These are phyloP conservation scores for Lyophyllum shimeji DNA, from an alignment of 768 basidiomycete species.

Conservation along the genomic window DNA sequence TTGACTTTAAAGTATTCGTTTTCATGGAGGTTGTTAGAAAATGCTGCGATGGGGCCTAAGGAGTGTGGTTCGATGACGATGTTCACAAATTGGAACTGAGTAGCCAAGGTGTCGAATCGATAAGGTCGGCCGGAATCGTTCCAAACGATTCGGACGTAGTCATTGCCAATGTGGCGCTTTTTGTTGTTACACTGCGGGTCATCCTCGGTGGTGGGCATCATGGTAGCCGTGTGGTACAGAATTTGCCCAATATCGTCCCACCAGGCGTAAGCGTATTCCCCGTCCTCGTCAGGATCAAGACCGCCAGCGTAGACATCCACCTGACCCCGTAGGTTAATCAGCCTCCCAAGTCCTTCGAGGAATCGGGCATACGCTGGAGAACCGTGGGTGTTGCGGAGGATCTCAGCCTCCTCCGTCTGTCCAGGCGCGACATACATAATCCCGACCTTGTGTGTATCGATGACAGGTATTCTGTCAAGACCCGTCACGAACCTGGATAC, in stretches of 20 bases:
- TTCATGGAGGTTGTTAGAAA: slow-evolving; percentile 81
- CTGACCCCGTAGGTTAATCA: slow-evolving; percentile 88
- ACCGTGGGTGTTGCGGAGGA: slow-evolving; percentile 87
- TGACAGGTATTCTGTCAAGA: slow-evolving; percentile 86
- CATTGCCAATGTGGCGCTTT: slow-evolving; percentile 96
- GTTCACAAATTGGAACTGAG: slow-evolving; percentile 96
- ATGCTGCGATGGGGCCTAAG: slow-evolving; percentile 78
- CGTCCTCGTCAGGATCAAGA: slow-evolving; percentile 87
- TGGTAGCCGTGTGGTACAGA: slow-evolving; percentile 92
- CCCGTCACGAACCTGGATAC: slow-evolving; percentile 60
- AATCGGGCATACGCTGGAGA: slow-evolving; percentile 95
- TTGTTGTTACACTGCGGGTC: slow-evolving; percentile 80
- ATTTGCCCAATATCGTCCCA: slow-evolving; percentile 98
- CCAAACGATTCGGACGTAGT: slow-evolving; percentile 95
- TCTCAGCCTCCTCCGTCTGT: slow-evolving; percentile 81
- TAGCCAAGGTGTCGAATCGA: slow-evolving; percentile 86
- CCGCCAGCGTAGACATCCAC: slow-evolving; percentile 92
- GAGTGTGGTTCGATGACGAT: slow-evolving; percentile 96
- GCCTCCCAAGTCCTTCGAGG: slow-evolving; percentile 82
- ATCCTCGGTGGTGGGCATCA: slow-evolving; percentile 82
- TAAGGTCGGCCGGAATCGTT: slow-evolving; percentile 94
- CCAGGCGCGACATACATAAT: slow-evolving; percentile 95
- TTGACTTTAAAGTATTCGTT: slow-evolving; percentile 96
- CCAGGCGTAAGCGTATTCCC: slow-evolving; percentile 98
- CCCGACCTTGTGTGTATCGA: slow-evolving; percentile 96